phyloP scores from a whole-genome alignment of 2,329 filamentous ascomycete species.

The Verticillium longisporum region DNA sequence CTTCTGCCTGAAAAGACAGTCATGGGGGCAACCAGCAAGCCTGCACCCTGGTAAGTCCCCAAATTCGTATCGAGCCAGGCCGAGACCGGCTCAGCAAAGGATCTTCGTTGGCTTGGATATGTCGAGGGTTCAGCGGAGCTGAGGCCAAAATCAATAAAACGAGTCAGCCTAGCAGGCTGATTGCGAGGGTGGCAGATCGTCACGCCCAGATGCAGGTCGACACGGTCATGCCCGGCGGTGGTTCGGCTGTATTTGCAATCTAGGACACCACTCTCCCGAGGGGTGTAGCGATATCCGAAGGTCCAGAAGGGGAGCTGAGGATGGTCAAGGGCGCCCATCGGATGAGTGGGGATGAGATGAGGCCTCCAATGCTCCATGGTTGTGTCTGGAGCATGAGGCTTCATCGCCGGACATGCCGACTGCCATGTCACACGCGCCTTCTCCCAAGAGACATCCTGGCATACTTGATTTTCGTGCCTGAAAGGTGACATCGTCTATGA shows the following conservation, averaged over 20 bases:
- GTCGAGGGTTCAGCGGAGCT: neutral
- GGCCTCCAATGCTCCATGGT: neutral
- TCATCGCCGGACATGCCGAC: too few relatives aligned
- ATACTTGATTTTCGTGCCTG: too few relatives aligned
- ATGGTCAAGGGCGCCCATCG: neutral
- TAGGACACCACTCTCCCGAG: neutral
- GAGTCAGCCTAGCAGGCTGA: neutral
- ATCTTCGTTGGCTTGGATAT: neutral
- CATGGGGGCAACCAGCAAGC: neutral
- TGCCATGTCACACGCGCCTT: too few relatives aligned
- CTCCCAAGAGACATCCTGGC: too few relatives aligned
- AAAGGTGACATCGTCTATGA: too few relatives aligned
- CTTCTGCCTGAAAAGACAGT: neutral
- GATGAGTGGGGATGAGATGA: neutral
- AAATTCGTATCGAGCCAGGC: neutral
- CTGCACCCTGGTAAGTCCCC: neutral
- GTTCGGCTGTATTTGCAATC: neutral
- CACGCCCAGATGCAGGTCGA: neutral
- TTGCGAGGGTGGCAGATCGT: too few relatives aligned
- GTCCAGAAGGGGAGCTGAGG: neutral
- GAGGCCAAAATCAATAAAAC: neutral
- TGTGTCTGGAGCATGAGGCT: neutral
- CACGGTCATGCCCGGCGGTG: neutral
- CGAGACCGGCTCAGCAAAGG: neutral
- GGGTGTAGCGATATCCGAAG: neutral